Evolutionary conservation across 768 basidiomycete genomes (phyloP), one percentile per base, ranked within the genome.

Genomic region (Trametes gibbosa): DNA sequence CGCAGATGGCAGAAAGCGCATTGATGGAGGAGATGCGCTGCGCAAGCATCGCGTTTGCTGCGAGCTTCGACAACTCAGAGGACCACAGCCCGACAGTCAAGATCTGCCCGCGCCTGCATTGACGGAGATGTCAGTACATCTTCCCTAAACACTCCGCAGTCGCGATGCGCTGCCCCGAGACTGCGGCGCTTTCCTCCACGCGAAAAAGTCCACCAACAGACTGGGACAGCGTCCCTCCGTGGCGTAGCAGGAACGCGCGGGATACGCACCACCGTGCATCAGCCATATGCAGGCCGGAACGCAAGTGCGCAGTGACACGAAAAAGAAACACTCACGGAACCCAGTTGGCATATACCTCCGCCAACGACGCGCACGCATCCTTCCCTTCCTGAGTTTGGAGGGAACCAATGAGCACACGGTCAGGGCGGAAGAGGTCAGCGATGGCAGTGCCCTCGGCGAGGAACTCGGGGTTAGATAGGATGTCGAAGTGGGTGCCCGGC

Each of bases 381-480:
- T 82, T 83, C 67, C 96, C 97, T 72, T 94, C 92, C 8, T 80
- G 79, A 1, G 92, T 92, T 69, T 96, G 87, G 10, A 99, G 86
- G 32, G 95, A 97, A 21, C 97, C 97, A 71, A 99, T 97, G 59
- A 99, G 85, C 61, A 99, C 96, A 62, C 97, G 89, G 76, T 99
- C 97, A 17, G 97, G 97, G 17, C 69, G 74, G 73, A 92, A 84
- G 27, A 99, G 85, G 73, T 99, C 97, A 48, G 58, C 66, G 70
- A 99, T 95, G 54, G 97, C 97, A 35, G 97, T 98, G 63, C 97
- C 97, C 76, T 99, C 97, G 7, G 97, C 97, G 47, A 99, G 82
- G 81, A 99, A 99, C 73, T 99, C 97, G 57, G 97, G 97, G 79
- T 99, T 99, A 69, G 97, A 98, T 65, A 99, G 88, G 72, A 99